Percentiles rank a stretch among this genome's conserved stretches.
Evolutionary conservation across 192 early-diverging fungal genomes (phyloP).

Genomic region (Coemansia sp.): DNA sequence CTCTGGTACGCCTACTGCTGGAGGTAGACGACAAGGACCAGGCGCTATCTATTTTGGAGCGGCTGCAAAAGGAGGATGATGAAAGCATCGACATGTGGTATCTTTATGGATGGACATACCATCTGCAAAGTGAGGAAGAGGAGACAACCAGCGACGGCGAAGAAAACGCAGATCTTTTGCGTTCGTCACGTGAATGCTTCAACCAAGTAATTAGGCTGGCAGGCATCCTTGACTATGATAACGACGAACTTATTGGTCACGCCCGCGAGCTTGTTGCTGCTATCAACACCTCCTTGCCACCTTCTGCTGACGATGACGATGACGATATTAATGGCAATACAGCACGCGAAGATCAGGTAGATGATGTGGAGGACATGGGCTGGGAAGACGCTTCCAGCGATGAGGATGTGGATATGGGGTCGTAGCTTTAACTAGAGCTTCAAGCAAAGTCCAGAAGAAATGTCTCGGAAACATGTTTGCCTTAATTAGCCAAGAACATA

Average conservation of each 20-base stretch:
- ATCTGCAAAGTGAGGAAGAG: constrained; percentile 76
- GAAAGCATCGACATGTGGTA: constrained; percentile 92
- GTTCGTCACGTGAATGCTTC: constrained; percentile 49
- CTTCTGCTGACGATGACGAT: constrained; percentile 53
- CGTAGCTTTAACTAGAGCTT: no score
- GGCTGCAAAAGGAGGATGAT: constrained; percentile 87
- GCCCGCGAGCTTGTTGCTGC: constrained; percentile 64
- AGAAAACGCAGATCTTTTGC: constrained; percentile 28
- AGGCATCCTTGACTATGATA: constrained; percentile 61
- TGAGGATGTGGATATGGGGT: constrained; percentile 52
- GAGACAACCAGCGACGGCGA: constrained; percentile 50
- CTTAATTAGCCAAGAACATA: no score
- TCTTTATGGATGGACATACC: constrained; percentile 93
- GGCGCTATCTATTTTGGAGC: constrained; percentile 79
- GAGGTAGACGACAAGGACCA: constrained; percentile 78
- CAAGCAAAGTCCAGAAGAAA: no score
- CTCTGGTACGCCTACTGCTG: constrained; percentile 79
- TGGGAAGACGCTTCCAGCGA: constrained; percentile 56
- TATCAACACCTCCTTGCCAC: constrained; percentile 59
- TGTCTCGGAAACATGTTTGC: no score
- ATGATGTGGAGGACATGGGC: constrained; percentile 50
- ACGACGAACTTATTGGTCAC: constrained; percentile 68
- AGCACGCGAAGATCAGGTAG: constrained; percentile 35
- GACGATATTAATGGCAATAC: constrained; percentile 47
- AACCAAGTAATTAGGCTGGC: constrained; percentile 59